phyloP scores from a whole-genome alignment of 1,284 basidiomycete species.

The Gomphus bonarii region DNA sequence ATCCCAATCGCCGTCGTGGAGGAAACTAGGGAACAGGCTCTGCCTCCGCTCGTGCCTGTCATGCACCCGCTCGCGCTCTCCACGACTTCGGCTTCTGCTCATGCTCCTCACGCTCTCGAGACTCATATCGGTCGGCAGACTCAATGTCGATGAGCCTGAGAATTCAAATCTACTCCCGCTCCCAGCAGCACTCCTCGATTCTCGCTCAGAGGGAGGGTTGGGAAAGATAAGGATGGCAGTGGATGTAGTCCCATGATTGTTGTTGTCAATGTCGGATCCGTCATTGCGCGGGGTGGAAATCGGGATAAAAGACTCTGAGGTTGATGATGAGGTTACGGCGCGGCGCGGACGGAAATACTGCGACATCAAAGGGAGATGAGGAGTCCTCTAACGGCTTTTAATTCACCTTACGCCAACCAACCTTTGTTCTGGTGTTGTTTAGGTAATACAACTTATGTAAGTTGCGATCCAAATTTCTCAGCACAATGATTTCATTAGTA shows the following conservation, averaged over 20 bases:
- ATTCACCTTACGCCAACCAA: too few species aligned
- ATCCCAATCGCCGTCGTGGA: background rate
- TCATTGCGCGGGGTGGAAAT: background rate
- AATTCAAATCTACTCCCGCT: background rate
- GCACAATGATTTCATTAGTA: too few species aligned
- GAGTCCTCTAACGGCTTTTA: background rate
- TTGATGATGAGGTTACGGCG: background rate
- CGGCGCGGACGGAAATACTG: background rate
- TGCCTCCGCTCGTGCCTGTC: constrained; percentile 4
- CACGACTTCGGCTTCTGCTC: background rate
- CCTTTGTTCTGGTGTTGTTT: too few species aligned
- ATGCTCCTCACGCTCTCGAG: background rate
- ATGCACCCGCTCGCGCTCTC: background rate
- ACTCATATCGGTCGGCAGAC: constrained; percentile 1
- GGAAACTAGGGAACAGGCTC: background rate
- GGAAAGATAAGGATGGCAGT: background rate
- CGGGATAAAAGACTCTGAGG: background rate
- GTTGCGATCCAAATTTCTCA: too few species aligned
- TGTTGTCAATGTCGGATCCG: background rate
- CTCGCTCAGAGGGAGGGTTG: background rate
- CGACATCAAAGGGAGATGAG: background rate
- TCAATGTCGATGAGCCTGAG: background rate
- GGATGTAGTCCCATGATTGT: background rate
- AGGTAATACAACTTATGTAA: too few species aligned
- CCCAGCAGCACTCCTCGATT: background rate